phyloP scores from a whole-genome alignment of 73 alveolate species.

The Blepharisma japonicum region DNA sequence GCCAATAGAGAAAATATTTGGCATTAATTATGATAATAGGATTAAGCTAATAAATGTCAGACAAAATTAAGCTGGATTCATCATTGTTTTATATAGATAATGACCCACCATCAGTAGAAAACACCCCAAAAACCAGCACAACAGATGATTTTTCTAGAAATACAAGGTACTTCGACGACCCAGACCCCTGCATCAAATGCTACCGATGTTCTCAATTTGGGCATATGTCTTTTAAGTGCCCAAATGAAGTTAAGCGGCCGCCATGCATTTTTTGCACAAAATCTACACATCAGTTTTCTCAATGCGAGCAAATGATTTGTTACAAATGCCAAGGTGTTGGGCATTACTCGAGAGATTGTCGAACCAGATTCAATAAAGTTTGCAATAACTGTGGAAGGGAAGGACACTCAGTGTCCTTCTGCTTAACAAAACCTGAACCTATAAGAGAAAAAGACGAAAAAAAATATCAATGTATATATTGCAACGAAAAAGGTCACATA shows the following conservation, averaged over 20 bases:
- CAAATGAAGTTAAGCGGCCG: conserved; percentile 36
- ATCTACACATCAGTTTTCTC: conserved; percentile 30
- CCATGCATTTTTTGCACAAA: conserved; percentile 43
- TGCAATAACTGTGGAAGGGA: neutral
- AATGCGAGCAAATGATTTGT: conserved; percentile 15
- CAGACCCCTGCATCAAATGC: conserved; percentile 41
- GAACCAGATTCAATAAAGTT: neutral
- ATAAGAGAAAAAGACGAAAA: neutral
- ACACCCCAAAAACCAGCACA: neutral
- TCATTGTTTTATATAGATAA: neutral
- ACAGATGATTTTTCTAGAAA: neutral
- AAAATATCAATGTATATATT: neutral
- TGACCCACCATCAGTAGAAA: neutral
- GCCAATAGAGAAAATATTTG: too few species aligned
- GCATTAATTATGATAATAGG: neutral
- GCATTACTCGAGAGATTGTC: neutral
- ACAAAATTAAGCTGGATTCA: neutral
- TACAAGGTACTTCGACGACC: conserved; percentile 36
- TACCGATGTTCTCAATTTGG: conserved; percentile 43
- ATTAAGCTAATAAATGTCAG: neutral
- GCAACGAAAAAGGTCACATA: neutral
- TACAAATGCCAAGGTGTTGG: neutral
- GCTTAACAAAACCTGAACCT: neutral
- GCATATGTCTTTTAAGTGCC: conserved; percentile 49
- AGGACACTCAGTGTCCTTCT: neutral